Evolutionary conservation across 2,329 filamentous ascomycete species (phyloP).

Genomic region (Emergomyces orientalis): DNA sequence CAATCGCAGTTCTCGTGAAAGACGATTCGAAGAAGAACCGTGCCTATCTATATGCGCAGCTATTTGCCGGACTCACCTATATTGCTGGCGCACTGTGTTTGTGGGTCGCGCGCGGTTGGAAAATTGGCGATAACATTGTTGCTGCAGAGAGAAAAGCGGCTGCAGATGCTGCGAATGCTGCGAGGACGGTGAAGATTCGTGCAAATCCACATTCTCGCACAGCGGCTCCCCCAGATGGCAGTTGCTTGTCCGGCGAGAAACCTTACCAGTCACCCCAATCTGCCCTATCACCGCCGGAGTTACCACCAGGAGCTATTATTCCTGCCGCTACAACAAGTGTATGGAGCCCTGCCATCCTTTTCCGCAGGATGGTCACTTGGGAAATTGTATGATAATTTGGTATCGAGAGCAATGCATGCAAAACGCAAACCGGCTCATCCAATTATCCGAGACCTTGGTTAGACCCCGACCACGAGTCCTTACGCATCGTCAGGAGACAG

Average conservation of each 20-base stretch:
- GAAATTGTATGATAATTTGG: slow-evolving; percentile 22
- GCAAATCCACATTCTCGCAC: neutral
- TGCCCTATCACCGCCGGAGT: neutral
- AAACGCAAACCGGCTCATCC: neutral
- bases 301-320: neutral
- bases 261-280: neutral
- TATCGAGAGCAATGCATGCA: neutral
- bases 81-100: slow-evolving; percentile 44
- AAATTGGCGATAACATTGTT: slow-evolving; percentile 25
- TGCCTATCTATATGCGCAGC: slow-evolving; percentile 34
- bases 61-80: slow-evolving; percentile 55
- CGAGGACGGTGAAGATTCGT: slow-evolving; percentile 1
- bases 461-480: neutral
- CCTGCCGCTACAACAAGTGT: slow-evolving; percentile 8
- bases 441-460: neutral
- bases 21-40: slow-evolving; percentile 25
- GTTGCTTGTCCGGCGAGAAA: neutral
- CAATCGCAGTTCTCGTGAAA: slow-evolving; percentile 52
- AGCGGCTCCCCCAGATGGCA: neutral
- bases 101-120: slow-evolving; percentile 35
- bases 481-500: no score
- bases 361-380: slow-evolving; percentile 25
- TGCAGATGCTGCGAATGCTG: slow-evolving; percentile 1
- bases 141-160: slow-evolving; percentile 13
- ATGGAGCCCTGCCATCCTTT: slow-evolving; percentile 12